Conservation (phyloP, 2,329 filamentous ascomycete species). For the Aureobasidium sp. region DNA sequence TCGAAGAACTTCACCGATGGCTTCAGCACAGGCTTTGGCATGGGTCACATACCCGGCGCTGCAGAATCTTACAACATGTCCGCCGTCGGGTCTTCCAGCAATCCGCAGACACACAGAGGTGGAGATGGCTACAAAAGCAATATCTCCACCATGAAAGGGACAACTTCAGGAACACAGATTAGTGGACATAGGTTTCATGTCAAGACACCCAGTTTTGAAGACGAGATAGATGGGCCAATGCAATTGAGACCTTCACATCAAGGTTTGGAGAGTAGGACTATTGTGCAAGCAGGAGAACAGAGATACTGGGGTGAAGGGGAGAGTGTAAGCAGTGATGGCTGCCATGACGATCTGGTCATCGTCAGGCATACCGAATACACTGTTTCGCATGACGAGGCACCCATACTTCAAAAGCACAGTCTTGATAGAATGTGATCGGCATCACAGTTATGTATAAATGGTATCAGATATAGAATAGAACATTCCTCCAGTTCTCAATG, state of each 20-base stretch:
- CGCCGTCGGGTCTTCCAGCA: background rate
- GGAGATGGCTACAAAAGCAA: background rate
- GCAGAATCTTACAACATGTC: conserved; percentile 26
- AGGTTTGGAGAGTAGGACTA: background rate
- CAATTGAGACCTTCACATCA: background rate
- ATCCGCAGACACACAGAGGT: background rate
- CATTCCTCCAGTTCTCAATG: no score
- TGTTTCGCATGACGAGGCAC: background rate
- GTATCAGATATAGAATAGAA: no score
- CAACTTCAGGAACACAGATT: background rate
- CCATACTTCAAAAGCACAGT: background rate
- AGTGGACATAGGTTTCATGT: background rate
- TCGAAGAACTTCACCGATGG: conserved; percentile 36
- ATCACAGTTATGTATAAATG: no score
- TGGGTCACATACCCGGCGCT: conserved; percentile 25
- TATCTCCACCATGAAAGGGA: background rate
- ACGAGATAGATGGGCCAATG: background rate
- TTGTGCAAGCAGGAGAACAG: background rate
- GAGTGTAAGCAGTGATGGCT: background rate
- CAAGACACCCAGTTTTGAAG: background rate
- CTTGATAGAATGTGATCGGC: background rate
- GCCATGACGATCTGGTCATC: background rate
- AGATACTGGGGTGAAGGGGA: background rate
- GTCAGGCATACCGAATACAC: background rate
- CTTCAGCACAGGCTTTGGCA: conserved; percentile 36